phyloP scores from a whole-genome alignment of 805 yeast genomes.

The Starmerella vaccinii region DNA sequence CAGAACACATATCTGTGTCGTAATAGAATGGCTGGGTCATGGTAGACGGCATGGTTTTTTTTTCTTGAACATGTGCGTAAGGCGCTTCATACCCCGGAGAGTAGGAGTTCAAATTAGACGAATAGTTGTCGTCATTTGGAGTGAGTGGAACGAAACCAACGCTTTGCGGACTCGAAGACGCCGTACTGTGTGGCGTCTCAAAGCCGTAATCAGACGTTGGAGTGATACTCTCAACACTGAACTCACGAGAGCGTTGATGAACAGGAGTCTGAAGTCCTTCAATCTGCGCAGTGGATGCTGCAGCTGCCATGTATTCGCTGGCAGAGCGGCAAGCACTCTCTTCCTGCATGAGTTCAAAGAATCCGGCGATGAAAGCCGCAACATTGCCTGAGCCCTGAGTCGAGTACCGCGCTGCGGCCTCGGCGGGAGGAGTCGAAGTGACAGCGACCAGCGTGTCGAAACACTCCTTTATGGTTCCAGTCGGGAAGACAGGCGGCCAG shows the following conservation, averaged over 20 bases:
- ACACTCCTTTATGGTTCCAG: slow-evolving; percentile 19
- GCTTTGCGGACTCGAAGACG: slow-evolving; percentile 1
- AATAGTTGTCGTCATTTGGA: not conserved
- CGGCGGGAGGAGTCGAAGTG: slow-evolving; percentile 20
- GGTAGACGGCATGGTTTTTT: not conserved
- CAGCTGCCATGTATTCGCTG: slow-evolving; percentile 1
- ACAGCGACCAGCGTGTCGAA: slow-evolving; percentile 26
- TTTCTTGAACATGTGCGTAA: not conserved
- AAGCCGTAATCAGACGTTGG: not conserved
- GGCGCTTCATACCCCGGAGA: not conserved
- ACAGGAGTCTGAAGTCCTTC: slow-evolving; percentile 3
- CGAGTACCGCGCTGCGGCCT: slow-evolving; percentile 15
- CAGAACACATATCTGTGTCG: slow-evolving; percentile 1
- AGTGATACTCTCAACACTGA: slow-evolving; percentile 1
- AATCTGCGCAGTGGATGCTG: not conserved
- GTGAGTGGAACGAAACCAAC: not conserved
- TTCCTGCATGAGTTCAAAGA: slow-evolving; percentile 9
- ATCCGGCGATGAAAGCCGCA: slow-evolving; percentile 8
- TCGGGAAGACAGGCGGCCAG: slow-evolving; percentile 18
- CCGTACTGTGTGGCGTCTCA: not conserved
- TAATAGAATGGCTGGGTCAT: not conserved
- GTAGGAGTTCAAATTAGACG: not conserved
- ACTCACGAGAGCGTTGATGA: not conserved
- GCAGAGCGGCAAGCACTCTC: not conserved
- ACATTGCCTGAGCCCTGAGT: slow-evolving; percentile 7